Conservation (phyloP, 805 yeast species). For the Nakazawaea peltata region DNA sequence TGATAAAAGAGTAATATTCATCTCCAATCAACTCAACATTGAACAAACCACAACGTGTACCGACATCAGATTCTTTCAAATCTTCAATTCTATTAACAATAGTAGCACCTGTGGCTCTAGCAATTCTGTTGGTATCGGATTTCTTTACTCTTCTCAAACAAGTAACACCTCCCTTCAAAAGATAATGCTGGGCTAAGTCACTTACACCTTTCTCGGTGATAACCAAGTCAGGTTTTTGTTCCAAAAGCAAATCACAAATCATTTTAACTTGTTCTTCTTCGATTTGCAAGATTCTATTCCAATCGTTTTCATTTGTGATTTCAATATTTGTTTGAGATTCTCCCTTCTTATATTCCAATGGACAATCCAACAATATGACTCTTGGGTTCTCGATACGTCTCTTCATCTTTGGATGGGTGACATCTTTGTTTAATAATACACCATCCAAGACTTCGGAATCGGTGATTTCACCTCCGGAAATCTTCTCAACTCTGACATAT, state of each 20-base stretch:
- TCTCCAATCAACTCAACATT: slow-evolving; percentile 95
- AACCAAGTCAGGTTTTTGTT: slow-evolving; percentile 86
- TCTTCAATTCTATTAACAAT: slow-evolving; percentile 95
- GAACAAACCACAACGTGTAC: slow-evolving; percentile 83
- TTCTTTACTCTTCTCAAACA: slow-evolving; percentile 92
- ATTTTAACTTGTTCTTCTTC: slow-evolving; percentile 95
- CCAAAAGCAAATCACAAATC: slow-evolving; percentile 78
- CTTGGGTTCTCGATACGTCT: slow-evolving; percentile 85
- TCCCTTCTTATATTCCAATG: slow-evolving; percentile 97
- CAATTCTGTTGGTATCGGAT: slow-evolving; percentile 91
- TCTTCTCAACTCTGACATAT: slow-evolving; percentile 88
- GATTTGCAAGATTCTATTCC: slow-evolving; percentile 90
- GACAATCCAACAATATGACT: slow-evolving; percentile 86
- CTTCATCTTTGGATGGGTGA: slow-evolving; percentile 98
- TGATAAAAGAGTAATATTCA: slow-evolving; percentile 86
- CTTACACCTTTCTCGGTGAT: slow-evolving; percentile 98
- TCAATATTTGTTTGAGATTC: slow-evolving; percentile 98
- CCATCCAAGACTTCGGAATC: slow-evolving; percentile 88
- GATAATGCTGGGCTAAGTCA: slow-evolving; percentile 94
- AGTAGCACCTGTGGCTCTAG: slow-evolving; percentile 97
- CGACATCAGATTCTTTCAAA: slow-evolving; percentile 83
- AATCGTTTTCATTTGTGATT: slow-evolving; percentile 91
- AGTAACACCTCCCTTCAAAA: slow-evolving; percentile 87
- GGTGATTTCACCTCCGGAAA: slow-evolving; percentile 96
- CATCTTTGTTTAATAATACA: slow-evolving; percentile 88